Base-by-base conservation (phyloP, 2,329 filamentous ascomycete species). In the Stagonosporopsis vannaccii region DNA sequence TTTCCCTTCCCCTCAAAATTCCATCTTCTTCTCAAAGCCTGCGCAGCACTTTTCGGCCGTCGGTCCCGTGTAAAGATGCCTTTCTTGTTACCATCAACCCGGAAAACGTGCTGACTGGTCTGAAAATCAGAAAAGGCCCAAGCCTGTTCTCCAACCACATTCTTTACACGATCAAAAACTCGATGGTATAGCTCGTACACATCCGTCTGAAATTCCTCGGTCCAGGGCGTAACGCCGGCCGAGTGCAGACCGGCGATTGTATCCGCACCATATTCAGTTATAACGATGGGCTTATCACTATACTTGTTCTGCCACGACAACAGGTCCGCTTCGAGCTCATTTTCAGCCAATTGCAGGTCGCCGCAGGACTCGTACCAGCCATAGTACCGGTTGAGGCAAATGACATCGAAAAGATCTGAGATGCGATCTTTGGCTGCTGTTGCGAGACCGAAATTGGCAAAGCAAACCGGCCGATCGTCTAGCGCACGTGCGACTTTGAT, bases 321-420 rank as follows among this genome's bases (percentile, higher is more conserved):
- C 6, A 43, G 25, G 17, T 43, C 40, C 8, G 40, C 25, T 17
- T 43, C 40, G 6, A 43, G 40, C 25, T 43, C 40, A 7, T 23
- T 2, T 9, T 43, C 40, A 6, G 40, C 40, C 25, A 43, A 12
- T 17, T 43, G 19, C 8, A 43, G 40, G 11, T 43, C 40, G 9
- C 40, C 40, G 40, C 40, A 43, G n/a, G 40, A 43, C 11, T 43
- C 40, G 23, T 43, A 43, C 40, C 25, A 43, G 25, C 25, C 40
- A 12, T 43, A 43, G n/a, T 43, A 43, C 12, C 40, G 13, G 23
- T 43, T 43, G 15, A 43, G 25, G 15, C 40, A 43, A 4, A 43
- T 15, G n/a, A 43, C 25, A 15, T 43, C 40, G 25, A 43, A 43
- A 9, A 43, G 11, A 9, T 30, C 23, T 19, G 40, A 43, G 13